A percentile compares a stretch with the other conserved stretches of the same genome.
Evolutionary conservation across 2,329 filamentous ascomycete species (phyloP).

Genomic region (Piedraia hortae): DNA sequence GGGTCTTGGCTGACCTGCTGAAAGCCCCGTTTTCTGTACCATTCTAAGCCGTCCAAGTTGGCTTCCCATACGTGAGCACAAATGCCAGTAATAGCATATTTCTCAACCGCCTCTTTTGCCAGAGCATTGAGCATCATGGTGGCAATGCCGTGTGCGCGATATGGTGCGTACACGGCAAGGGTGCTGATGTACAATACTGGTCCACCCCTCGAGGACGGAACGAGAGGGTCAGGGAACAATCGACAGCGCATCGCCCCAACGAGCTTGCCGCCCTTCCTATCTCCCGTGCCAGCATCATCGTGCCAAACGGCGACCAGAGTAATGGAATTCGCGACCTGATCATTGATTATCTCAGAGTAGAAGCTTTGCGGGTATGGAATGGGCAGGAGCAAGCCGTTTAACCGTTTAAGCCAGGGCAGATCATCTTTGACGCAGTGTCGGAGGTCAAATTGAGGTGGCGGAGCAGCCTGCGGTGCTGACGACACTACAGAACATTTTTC

Average conservation of each 20-base stretch:
- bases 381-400: constrained; percentile 30
- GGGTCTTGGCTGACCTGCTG: constrained; percentile 23
- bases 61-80: constrained; percentile 37
- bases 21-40: constrained; percentile 33
- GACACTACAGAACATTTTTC: not conserved
- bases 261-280: constrained; percentile 12
- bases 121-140: constrained; percentile 22
- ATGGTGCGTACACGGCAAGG: constrained; percentile 30
- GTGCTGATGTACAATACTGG: constrained; percentile 32
- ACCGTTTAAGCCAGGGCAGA: constrained; percentile 27
- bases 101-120: constrained; percentile 13
- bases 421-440: constrained; percentile 24
- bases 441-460: constrained; percentile 25
- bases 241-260: constrained; percentile 22
- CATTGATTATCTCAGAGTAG: constrained; percentile 30
- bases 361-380: constrained; percentile 33
- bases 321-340: constrained; percentile 23
- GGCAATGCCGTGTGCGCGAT: constrained; percentile 29
- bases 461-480: constrained; percentile 3
- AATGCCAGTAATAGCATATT: constrained; percentile 24
- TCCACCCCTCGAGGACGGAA: not conserved
- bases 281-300: constrained; percentile 13
- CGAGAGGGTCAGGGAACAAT: constrained; percentile 11
- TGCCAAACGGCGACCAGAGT: constrained; percentile 33
- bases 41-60: constrained; percentile 30